Percentiles rank a stretch among this genome's conserved stretches.
Conservation (phyloP, 768 basidiomycete genomes). For the Tephrocybe sp. region DNA sequence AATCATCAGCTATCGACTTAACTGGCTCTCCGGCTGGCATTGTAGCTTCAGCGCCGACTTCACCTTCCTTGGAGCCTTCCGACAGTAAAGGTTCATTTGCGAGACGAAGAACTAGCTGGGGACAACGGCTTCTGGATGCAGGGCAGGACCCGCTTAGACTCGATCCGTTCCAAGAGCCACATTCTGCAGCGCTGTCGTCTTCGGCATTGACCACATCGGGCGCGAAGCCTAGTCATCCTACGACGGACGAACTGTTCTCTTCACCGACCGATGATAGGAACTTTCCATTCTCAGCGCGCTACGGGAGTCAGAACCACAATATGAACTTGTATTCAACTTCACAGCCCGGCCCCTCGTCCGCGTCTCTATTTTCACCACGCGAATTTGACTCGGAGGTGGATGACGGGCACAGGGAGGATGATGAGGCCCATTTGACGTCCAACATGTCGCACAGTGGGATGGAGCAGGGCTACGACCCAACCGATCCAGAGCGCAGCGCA, state of each 20-base stretch:
- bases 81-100: slow-evolving; percentile 40
- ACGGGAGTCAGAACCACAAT: slow-evolving; percentile 31
- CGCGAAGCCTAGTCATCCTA: slow-evolving; percentile 21
- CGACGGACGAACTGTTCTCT: slow-evolving; percentile 50
- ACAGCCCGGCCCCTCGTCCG: slow-evolving; percentile 49
- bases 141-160: slow-evolving; percentile 50
- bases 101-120: slow-evolving; percentile 63
- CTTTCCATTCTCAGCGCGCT: slow-evolving; percentile 33
- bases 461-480: slow-evolving; percentile 28
- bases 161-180: slow-evolving; percentile 25
- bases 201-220: slow-evolving; percentile 13
- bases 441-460: slow-evolving; percentile 43
- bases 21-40: slow-evolving; percentile 45
- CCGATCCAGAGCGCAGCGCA: slow-evolving; percentile 51
- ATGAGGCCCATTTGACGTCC: slow-evolving; percentile 56
- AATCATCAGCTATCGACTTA: slow-evolving; percentile 55
- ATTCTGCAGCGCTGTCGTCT: slow-evolving; percentile 20
- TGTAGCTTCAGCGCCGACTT: slow-evolving; percentile 43
- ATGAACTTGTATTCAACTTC: slow-evolving; percentile 39
- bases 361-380: slow-evolving; percentile 44
- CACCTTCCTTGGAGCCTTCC: slow-evolving; percentile 57
- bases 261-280: slow-evolving; percentile 37
- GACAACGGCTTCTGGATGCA: slow-evolving; percentile 38
- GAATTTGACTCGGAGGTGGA: slow-evolving; percentile 34
- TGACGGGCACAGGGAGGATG: slow-evolving; percentile 51